These are phyloP conservation scores for Phytophthora fragariaefolia DNA, from an alignment of 352 stramenopile genomes.

Conservation along the genomic window DNA sequence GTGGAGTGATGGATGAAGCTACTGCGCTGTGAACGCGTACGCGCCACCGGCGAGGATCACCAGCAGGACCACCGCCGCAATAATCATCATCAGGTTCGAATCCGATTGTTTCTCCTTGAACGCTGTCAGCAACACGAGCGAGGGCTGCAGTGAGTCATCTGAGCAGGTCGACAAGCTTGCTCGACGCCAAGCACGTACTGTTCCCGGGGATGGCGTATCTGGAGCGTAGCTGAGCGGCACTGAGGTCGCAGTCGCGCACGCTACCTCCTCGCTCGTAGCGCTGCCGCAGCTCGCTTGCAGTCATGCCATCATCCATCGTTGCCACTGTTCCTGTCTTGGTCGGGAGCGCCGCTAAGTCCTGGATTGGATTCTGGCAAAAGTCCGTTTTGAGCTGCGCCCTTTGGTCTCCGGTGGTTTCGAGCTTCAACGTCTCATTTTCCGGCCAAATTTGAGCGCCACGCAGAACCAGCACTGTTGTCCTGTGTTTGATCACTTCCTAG, in stretches of 20 bases:
- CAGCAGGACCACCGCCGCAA: constrained; percentile 56
- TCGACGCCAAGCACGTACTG: constrained; percentile 55
- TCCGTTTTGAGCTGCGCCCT: constrained; percentile 21
- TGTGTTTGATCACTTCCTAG: too few relatives aligned
- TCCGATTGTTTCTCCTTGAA: constrained; percentile 74
- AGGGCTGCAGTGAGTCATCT: background rate
- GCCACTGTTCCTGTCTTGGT: constrained; percentile 2
- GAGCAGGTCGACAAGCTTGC: too few relatives aligned
- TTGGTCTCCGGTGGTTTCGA: constrained; percentile 14
- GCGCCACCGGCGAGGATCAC: constrained; percentile 54
- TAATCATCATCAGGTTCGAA: constrained; percentile 54
- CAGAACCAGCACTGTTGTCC: background rate
- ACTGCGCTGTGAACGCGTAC: constrained; percentile 58
- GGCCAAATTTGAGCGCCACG: background rate
- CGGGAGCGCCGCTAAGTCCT: background rate
- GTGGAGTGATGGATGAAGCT: background rate
- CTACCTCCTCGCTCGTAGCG: constrained; percentile 78
- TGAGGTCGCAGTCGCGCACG: constrained; percentile 81
- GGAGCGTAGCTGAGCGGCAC: constrained; percentile 74
- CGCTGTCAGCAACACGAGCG: constrained; percentile 29
- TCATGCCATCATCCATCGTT: constrained; percentile 67
- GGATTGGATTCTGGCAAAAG: constrained; percentile 5
- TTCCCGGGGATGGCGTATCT: constrained; percentile 84
- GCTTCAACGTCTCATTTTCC: background rate
- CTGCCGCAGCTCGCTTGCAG: constrained; percentile 68